A percentile compares a stretch with the other conserved stretches of the same genome.
Evolutionary conservation across 2,329 filamentous ascomycete genomes (phyloP).

Genomic region (Pyrenophora teres): DNA sequence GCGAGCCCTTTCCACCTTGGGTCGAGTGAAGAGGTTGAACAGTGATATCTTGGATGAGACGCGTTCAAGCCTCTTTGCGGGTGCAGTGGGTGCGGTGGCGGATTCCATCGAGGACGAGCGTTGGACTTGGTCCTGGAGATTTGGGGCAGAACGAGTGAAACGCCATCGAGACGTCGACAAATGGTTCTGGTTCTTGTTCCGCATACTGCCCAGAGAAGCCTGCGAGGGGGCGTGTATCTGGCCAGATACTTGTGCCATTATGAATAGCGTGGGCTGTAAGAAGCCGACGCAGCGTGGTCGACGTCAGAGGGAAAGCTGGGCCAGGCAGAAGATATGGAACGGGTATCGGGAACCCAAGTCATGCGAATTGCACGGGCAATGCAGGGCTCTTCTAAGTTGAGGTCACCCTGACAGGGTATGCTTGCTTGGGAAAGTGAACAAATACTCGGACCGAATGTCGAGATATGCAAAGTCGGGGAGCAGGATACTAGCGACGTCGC

Average conservation of each 20-base stretch:
- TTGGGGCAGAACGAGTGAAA: conserved; percentile 40
- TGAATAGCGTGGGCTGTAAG: conserved; percentile 7
- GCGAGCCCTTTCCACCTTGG: conserved; percentile 55
- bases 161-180: conserved; percentile 44
- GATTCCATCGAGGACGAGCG: conserved; percentile 15
- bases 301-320: conserved; percentile 3
- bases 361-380: conserved; percentile 12
- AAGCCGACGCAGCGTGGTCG: conserved; percentile 8
- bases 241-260: conserved; percentile 23
- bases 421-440: conserved; percentile 10
- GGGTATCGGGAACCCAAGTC: conserved; percentile 5
- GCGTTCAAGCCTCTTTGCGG: conserved; percentile 38
- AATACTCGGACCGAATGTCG: neutral
- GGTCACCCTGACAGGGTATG: conserved; percentile 15
- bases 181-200: conserved; percentile 26
- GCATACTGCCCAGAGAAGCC: conserved; percentile 25
- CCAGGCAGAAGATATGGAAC: conserved; percentile 8
- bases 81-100: conserved; percentile 14
- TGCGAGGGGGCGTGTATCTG: conserved; percentile 20
- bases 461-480: conserved; percentile 5
- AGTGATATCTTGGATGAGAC: conserved; percentile 53
- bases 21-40: conserved; percentile 56
- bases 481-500: too few species aligned
- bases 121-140: conserved; percentile 29
- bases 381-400: neutral